Evolutionary conservation across 2,329 filamentous ascomycete species (phyloP), one percentile per base, ranked within the genome.

Genomic region (Pseudogymnoascus sp.): DNA sequence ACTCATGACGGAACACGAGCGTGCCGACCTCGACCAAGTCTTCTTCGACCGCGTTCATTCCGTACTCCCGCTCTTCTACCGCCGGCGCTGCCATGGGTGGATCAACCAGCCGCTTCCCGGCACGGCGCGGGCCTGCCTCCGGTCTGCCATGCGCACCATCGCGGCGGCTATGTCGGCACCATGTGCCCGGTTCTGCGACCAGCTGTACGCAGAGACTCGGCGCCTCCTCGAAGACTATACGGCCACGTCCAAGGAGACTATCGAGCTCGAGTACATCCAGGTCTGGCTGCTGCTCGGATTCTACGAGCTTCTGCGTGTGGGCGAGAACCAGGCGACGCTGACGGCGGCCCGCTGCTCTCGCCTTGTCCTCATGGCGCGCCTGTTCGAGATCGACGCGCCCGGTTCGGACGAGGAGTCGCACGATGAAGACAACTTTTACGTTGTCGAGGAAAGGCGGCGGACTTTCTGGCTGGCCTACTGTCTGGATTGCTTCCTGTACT

Each of bases 391-490:
- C n/a, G 74, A 77, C 39, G 48, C 64, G 67, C 68, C n/a, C 72
- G 67, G 64, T 66, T 71, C 8, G 69, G 21, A 21, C 21, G 21
- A 21, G 21, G 21, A 21, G 21, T 21, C 21, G 21, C 21, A 21
- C 21, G 21, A 21, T 21, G 21, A 21, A 21, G 21, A 21, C 21
- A 21, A 21, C 21, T 36, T 36, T 36, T 10, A 10, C 12, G 10
- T 71, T n/a, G 64, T 68, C 7, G 75, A 76, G 63, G 71, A 75
- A 62, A 71, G 68, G 42, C 63, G 75, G 12, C 64, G 75, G n/a
- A 72, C 71, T 0, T 77, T 76, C 64, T 77, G 75, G 75, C 71
- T 76, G 70, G 74, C 74, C 0, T 76, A 74, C 60, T 69, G 67
- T 10, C 63, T 77, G 13, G 75, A 77, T 65, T 72, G 70, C 0